phyloP scores from a whole-genome alignment of 305 asterid species.

The Withania somnifera region DNA sequence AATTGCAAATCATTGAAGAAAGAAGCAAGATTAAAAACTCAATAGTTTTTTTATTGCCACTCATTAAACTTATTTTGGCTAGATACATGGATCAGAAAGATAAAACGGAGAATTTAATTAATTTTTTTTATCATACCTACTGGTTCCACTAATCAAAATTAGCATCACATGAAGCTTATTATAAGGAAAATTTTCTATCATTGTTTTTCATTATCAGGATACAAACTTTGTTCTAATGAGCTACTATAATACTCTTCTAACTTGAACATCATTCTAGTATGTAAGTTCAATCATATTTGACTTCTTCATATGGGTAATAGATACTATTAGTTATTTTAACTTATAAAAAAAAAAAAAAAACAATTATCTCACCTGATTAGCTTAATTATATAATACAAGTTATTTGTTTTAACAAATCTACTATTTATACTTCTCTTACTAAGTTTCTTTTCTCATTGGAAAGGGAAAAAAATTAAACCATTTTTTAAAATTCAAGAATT shows the following conservation, averaged over 20 bases:
- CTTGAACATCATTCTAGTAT: background rate
- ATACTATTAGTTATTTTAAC: background rate
- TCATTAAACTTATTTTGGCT: background rate
- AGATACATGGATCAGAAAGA: background rate
- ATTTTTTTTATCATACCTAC: background rate
- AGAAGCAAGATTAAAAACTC: background rate
- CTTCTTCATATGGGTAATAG: no score
- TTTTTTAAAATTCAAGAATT: background rate
- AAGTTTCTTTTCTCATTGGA: background rate
- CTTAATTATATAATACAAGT: background rate
- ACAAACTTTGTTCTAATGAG: no score
- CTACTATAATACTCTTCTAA: background rate
- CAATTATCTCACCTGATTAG: background rate
- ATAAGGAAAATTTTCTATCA: no score
- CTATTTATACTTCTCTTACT: background rate
- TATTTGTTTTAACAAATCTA: background rate
- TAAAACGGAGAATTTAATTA: background rate
- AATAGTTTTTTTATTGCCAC: background rate
- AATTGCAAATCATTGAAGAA: background rate
- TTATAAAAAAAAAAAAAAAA: background rate
- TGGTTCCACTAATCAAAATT: no score
- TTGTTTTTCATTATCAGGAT: no score
- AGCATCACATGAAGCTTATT: no score
- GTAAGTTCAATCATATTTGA: no score
- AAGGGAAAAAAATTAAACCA: background rate